Base-by-base conservation (phyloP, 371 early-diverging fungal species). In the Catenaria anguillulae region DNA sequence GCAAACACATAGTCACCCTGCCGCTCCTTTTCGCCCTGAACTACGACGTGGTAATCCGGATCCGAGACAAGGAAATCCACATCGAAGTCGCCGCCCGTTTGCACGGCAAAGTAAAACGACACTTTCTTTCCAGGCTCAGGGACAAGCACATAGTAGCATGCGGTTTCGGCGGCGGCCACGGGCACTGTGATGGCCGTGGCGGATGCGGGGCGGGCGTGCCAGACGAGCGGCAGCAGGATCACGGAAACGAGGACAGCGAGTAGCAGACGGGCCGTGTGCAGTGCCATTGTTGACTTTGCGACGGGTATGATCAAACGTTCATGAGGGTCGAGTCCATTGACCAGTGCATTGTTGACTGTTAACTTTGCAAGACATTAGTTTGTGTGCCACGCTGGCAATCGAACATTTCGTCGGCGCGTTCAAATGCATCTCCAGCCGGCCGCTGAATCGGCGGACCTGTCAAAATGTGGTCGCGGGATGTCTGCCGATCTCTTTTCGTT, bases 101-200 rank as follows among this genome's bases (percentile, higher is more conserved):
- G 92, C 46, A 93, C 97, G 35, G 95, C 90, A 83, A 93, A 94
- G 77, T 93, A 97, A 69, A 97, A 91, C 31, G 88, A 86, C 55
- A 94, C 71, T 75, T 97, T 96, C 72, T 87, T 82, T 62, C 80
- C 83, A 8, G 84, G 80, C 54, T 77, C 66, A 64, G 84, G 85
- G 33, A 82, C 76, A 66, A 73, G 75, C 19, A 79, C 73, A 73
- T 85, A 88, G 71, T 87, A 90, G 69, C 90, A 90, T 33, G 83
- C 78, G 55, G 85, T 79, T 70, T 92, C 93, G 68, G 89, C 87
- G 31, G 94, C 88, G 56, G 82, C 83, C 67, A 97, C 80, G 65
- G 77, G 81, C 72, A 89, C 92, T 60, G 93, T 90, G 63, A 93
- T 75, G 5, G 93, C 77, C 17, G 76, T 74, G 31, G 77, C 78